Conservation (phyloP, 768 basidiomycete species). For the Hericium coralloides region DNA sequence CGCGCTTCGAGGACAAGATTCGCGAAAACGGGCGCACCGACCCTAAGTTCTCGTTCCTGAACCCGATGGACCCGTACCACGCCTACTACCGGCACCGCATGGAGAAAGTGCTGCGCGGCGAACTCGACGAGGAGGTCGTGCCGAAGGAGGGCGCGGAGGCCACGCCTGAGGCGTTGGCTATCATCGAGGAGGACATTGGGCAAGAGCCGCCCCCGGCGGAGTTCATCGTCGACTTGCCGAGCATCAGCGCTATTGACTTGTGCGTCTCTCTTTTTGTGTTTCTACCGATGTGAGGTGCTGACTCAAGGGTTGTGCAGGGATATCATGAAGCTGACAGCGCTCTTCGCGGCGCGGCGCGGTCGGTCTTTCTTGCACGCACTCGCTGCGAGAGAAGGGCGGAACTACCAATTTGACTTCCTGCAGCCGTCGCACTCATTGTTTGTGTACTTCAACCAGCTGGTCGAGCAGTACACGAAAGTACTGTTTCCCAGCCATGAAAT, state of each 20-base stretch:
- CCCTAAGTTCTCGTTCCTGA: conserved; percentile 98
- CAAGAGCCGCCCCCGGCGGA: conserved; percentile 72
- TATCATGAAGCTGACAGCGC: conserved; percentile 91
- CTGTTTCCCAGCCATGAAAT: conserved; percentile 74
- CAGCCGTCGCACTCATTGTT: conserved; percentile 94
- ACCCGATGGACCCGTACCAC: conserved; percentile 95
- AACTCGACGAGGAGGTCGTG: conserved; percentile 52
- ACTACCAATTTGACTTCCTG: conserved; percentile 97
- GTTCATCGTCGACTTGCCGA: conserved; percentile 81
- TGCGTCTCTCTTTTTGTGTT: conserved; percentile 34
- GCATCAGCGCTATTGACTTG: conserved; percentile 85
- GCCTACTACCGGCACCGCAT: conserved; percentile 93
- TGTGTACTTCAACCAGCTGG: conserved; percentile 93
- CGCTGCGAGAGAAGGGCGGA: conserved; percentile 82
- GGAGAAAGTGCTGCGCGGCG: conserved; percentile 73
- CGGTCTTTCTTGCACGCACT: conserved; percentile 78
- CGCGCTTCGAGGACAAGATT: conserved; percentile 93
- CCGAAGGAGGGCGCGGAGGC: conserved; percentile 5
- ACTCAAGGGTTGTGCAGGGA: conserved; percentile 42
- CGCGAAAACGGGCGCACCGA: conserved; percentile 93
- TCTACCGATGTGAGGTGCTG: background rate
- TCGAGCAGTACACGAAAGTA: conserved; percentile 92
- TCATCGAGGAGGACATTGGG: conserved; percentile 44
- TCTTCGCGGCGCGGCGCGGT: conserved; percentile 91
- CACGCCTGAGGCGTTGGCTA: conserved; percentile 1